phyloP scores from a whole-genome alignment of 2,329 filamentous ascomycete genomes.

The Biscogniauxia sp. region DNA sequence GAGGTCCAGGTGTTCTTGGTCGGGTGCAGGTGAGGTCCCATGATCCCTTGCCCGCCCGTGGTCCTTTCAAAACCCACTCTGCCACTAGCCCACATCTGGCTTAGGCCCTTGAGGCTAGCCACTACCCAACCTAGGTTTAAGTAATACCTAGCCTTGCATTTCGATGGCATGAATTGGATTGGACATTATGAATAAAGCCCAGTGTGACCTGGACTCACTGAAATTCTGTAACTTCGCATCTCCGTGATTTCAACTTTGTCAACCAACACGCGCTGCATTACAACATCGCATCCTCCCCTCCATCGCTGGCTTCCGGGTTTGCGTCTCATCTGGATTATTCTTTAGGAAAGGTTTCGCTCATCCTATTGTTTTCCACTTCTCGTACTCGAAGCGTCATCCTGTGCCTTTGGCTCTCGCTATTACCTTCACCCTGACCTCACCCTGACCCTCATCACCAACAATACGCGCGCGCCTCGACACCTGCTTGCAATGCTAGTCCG shows the following conservation, averaged over 20 bases:
- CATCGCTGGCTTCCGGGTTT: not conserved
- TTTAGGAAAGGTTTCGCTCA: not conserved
- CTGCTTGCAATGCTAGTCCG: slow-evolving; percentile 12
- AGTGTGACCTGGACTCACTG: not conserved
- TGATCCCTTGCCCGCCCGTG: not conserved
- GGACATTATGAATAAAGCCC: not conserved
- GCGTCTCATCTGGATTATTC: not conserved
- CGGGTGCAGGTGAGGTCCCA: too few relatives aligned
- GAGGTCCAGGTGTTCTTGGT: too few relatives aligned
- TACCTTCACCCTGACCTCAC: too few relatives aligned
- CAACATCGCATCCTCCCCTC: not conserved
- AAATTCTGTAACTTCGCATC: not conserved
- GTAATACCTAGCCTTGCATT: not conserved
- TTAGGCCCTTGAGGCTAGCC: not conserved
- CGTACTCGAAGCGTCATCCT: not conserved
- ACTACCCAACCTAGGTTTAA: too few relatives aligned
- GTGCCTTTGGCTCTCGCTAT: not conserved
- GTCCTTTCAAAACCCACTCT: not conserved
- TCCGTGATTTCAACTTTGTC: not conserved
- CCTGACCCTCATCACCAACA: not conserved
- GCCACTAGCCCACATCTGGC: not conserved
- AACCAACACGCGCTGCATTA: not conserved
- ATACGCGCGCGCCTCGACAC: slow-evolving; percentile 12
- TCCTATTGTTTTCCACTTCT: not conserved
- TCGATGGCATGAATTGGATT: not conserved